Evolutionary conservation across 2,329 filamentous ascomycete genomes (phyloP).

Genomic region (Cadophora gregata): DNA sequence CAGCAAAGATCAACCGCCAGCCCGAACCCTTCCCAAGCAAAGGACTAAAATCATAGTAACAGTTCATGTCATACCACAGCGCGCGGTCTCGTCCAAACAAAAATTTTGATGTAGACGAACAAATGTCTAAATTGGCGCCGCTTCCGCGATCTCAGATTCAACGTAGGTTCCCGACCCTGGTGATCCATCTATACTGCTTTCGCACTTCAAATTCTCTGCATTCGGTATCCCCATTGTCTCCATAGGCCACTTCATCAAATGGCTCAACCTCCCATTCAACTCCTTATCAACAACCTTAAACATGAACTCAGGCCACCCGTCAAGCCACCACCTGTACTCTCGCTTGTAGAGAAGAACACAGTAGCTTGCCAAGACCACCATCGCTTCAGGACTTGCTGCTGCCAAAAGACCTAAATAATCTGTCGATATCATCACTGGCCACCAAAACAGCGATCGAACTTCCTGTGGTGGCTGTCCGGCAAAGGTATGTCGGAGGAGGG

Average conservation of each 20-base stretch:
- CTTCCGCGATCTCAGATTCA: background rate
- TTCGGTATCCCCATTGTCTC: background rate
- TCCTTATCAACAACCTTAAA: background rate
- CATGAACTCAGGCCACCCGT: background rate
- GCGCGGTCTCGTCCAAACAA: too few species aligned
- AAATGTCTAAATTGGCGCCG: background rate
- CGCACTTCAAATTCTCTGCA: background rate
- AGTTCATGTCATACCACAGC: too few species aligned
- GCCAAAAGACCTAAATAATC: background rate
- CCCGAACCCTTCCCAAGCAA: too few species aligned
- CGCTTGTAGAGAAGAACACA: background rate
- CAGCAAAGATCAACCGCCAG: too few species aligned
- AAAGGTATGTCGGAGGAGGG: background rate
- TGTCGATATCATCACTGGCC: background rate
- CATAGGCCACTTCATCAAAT: constrained; percentile 6
- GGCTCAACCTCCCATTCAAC: background rate
- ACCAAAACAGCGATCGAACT: background rate
- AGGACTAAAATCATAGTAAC: too few species aligned
- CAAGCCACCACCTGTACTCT: background rate
- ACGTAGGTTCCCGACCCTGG: background rate
- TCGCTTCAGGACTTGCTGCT: background rate
- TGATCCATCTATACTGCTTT: background rate
- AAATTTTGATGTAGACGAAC: too few species aligned
- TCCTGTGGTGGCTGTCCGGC: background rate
- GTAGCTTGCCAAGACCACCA: background rate